These are phyloP conservation scores for Cladophialophora bantiana DNA, from an alignment of 2,329 filamentous ascomycete genomes.

Conservation along the genomic window DNA sequence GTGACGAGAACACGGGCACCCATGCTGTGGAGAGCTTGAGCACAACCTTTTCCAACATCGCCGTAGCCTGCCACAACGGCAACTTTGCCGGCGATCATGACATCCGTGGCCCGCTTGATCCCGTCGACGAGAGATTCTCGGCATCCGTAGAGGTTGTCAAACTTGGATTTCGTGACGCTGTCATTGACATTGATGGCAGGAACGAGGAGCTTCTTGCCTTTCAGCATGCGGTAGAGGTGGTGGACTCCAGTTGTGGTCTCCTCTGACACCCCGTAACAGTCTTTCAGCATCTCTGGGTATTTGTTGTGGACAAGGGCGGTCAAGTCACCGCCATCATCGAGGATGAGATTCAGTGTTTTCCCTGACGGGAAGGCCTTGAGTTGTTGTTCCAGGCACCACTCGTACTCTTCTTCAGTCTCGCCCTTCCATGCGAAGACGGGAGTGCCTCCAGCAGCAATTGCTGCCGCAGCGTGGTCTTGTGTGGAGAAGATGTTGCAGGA, in stretches of 20 bases:
- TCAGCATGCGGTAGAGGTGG: slow-evolving; percentile 98
- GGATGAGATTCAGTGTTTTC: slow-evolving; percentile 97
- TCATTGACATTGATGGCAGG: slow-evolving; percentile 99
- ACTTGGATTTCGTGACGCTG: slow-evolving; percentile 99
- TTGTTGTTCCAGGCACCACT: slow-evolving; percentile 99
- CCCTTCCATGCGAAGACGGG: slow-evolving; percentile 86
- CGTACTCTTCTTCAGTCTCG: slow-evolving; percentile 99
- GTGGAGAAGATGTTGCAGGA: slow-evolving; percentile 99
- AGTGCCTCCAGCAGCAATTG: slow-evolving; percentile 91
- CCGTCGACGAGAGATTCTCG: slow-evolving; percentile 97
- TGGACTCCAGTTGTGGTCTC: slow-evolving; percentile 99
- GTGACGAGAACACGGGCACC: slow-evolving; percentile 96
- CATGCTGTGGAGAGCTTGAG: slow-evolving; percentile 94
- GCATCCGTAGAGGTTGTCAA: slow-evolving; percentile 99
- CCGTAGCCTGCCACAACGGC: slow-evolving; percentile 97
- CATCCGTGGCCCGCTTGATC: slow-evolving; percentile 99
- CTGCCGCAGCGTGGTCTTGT: slow-evolving; percentile 96
- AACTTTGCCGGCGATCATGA: slow-evolving; percentile 99
- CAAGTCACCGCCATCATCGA: slow-evolving; percentile 97
- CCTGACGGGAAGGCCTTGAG: slow-evolving; percentile 94
- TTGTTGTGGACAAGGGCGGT: slow-evolving; percentile 96
- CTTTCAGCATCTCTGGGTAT: slow-evolving; percentile 98
- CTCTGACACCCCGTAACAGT: slow-evolving; percentile 97
- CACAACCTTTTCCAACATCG: slow-evolving; percentile 99
- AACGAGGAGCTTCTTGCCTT: slow-evolving; percentile 85